Conservation (phyloP, 1,139 yeast genomes). For the Candida sp. region DNA sequence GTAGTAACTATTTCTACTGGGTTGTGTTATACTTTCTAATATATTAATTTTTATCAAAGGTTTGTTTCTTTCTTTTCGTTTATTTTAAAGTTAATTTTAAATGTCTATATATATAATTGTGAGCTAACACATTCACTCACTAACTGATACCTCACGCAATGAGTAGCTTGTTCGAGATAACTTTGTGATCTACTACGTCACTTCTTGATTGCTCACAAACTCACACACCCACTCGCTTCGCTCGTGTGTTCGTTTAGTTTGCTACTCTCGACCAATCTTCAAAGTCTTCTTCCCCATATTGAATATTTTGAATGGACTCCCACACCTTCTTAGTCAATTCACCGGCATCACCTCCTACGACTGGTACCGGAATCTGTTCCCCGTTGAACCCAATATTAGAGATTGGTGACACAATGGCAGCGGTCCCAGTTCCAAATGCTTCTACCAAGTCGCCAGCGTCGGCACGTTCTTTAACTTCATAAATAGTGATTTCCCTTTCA, state of each 20-base stretch:
- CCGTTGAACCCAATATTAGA: constrained; percentile 81
- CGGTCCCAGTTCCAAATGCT: constrained; percentile 97
- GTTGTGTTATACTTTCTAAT: no score
- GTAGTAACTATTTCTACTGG: no score
- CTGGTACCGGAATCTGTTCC: constrained; percentile 68
- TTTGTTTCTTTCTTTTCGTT: no score
- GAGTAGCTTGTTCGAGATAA: no score
- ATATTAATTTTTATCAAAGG: no score
- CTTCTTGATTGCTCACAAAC: no score
- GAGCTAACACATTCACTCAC: no score
- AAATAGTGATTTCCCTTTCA: constrained; percentile 81
- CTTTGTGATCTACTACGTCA: no score
- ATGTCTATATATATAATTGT: no score
- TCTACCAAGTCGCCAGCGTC: constrained; percentile 80
- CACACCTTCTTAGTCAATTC: constrained; percentile 72
- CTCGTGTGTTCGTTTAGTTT: constrained; percentile 7
- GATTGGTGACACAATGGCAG: constrained; percentile 95
- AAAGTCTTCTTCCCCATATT: constrained; percentile 79
- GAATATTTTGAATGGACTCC: constrained; percentile 83
- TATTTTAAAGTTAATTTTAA: no score
- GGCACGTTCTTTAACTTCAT: constrained; percentile 77
- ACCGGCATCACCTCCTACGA: constrained; percentile 80
- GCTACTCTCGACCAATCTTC: constrained; percentile 58
- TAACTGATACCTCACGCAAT: no score
- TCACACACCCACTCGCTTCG: no score